phyloP scores from a whole-genome alignment of 345 rosid genomes.

The Leavenworthia alabamica region DNA sequence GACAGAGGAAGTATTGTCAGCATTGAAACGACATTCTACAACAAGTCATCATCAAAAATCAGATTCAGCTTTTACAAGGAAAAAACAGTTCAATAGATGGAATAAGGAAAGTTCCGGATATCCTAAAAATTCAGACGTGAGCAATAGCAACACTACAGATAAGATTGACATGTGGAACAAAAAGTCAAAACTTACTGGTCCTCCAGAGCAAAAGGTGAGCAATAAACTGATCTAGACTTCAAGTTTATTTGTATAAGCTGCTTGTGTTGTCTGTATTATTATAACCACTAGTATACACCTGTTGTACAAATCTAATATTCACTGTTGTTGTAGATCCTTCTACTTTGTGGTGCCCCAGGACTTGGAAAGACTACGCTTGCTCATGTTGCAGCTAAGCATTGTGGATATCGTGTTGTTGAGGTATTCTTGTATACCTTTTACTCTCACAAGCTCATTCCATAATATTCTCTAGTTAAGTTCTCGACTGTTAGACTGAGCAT shows the following conservation, averaged over 20 bases:
- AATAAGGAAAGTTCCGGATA: slow-evolving; percentile 38
- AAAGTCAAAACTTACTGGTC: slow-evolving; percentile 53
- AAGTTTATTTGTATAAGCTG: neutral
- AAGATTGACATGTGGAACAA: slow-evolving; percentile 41
- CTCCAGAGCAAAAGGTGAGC: slow-evolving; percentile 83
- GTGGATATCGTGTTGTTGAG: slow-evolving; percentile 96
- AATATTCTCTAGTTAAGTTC: neutral
- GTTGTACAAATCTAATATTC: slow-evolving; percentile 6
- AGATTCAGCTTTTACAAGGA: slow-evolving; percentile 45
- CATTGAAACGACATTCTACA: slow-evolving; percentile 80
- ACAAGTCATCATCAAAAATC: slow-evolving; percentile 45
- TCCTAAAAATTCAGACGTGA: slow-evolving; percentile 30
- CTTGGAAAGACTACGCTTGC: slow-evolving; percentile 99
- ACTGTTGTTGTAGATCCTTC: slow-evolving; percentile 61
- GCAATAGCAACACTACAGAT: slow-evolving; percentile 35
- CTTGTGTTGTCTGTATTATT: neutral
- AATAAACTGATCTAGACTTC: slow-evolving; percentile 13
- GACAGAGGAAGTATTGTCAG: slow-evolving; percentile 73
- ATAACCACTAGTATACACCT: neutral
- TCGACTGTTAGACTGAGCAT: neutral
- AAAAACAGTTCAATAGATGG: slow-evolving; percentile 43
- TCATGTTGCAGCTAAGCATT: slow-evolving; percentile 93
- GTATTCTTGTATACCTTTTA: slow-evolving; percentile 40
- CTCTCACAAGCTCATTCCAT: slow-evolving; percentile 5
- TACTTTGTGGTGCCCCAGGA: slow-evolving; percentile 97